Evolutionary conservation across 2,329 filamentous ascomycete genomes (phyloP).

Genomic region (Bretziella fagacearum): DNA sequence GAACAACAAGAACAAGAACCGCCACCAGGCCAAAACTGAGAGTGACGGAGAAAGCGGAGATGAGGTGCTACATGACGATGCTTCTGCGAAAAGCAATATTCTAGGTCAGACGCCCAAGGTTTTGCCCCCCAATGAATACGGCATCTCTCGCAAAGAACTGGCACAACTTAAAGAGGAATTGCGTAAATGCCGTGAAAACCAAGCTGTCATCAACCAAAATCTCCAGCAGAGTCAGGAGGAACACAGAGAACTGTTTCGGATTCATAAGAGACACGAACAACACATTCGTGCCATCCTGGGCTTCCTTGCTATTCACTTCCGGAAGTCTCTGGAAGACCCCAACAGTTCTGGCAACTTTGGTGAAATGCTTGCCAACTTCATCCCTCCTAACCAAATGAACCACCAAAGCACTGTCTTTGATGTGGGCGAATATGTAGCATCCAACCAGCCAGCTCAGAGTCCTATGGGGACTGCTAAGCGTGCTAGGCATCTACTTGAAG

Average conservation of each 20-base stretch:
- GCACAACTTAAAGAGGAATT: conserved; percentile 64
- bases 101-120: conserved; percentile 5
- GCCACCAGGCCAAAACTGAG: conserved; percentile 46
- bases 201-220: conserved; percentile 68
- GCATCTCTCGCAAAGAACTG: conserved; percentile 53
- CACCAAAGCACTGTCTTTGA: conserved; percentile 41
- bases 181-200: conserved; percentile 65
- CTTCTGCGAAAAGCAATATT: conserved; percentile 11
- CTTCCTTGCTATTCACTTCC: conserved; percentile 91
- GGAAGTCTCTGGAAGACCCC: conserved; percentile 78
- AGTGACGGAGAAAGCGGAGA: conserved; percentile 55
- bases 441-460: conserved; percentile 24
- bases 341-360: conserved; percentile 55
- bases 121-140: conserved; percentile 10
- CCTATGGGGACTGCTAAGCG: conserved; percentile 32
- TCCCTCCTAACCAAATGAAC: conserved; percentile 38
- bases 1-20: conserved; percentile 45
- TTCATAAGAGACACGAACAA: conserved; percentile 72
- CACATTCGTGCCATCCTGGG: conserved; percentile 98
- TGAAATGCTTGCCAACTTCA: conserved; percentile 65
- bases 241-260: conserved; percentile 15
- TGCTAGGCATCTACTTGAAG: conserved; percentile 35
- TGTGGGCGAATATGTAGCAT: conserved; percentile 39
- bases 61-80: conserved; percentile 30
- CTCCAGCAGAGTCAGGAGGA: conserved; percentile 30